Evolutionary conservation across 768 basidiomycete genomes (phyloP).

Genomic region (Lentinula sp.): DNA sequence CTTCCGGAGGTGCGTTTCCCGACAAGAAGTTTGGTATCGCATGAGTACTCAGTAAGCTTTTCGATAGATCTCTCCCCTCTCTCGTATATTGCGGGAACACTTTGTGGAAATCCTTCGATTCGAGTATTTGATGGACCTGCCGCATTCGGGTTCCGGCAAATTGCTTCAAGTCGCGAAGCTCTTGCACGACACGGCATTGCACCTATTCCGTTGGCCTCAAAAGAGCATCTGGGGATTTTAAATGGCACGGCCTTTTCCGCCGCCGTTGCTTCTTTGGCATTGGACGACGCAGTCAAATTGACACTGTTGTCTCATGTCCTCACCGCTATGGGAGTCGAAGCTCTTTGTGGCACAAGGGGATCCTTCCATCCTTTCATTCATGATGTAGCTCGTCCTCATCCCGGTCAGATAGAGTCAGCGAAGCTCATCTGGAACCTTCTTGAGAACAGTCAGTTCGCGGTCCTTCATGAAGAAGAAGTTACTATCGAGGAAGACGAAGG

Average conservation of each 20-base stretch:
- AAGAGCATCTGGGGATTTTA: slow-evolving; percentile 75
- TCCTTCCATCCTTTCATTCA: slow-evolving; percentile 72
- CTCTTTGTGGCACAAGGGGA: slow-evolving; percentile 58
- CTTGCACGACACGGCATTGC: slow-evolving; percentile 53
- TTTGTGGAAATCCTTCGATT: slow-evolving; percentile 77
- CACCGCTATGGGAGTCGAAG: slow-evolving; percentile 79
- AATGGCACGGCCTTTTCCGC: slow-evolving; percentile 87
- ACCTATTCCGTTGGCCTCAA: slow-evolving; percentile 63
- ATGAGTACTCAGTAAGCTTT: slow-evolving; percentile 8
- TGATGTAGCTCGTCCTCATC: slow-evolving; percentile 66
- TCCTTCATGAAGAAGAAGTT: slow-evolving; percentile 57
- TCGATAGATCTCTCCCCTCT: slow-evolving; percentile 65
- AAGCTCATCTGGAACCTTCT: slow-evolving; percentile 56
- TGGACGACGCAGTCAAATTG: slow-evolving; percentile 64
- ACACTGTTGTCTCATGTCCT: slow-evolving; percentile 60
- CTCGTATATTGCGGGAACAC: slow-evolving; percentile 75
- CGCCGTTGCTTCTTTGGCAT: slow-evolving; percentile 62
- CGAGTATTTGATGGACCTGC: slow-evolving; percentile 57
- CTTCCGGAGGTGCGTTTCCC: slow-evolving; percentile 60
- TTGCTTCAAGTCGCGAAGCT: slow-evolving; percentile 51
- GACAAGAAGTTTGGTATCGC: not conserved
- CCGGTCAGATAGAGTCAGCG: slow-evolving; percentile 73
- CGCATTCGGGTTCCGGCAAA: slow-evolving; percentile 40
- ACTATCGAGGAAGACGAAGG: slow-evolving; percentile 61
- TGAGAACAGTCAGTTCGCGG: slow-evolving; percentile 54